Evolutionary conservation across 2,329 filamentous ascomycete genomes (phyloP).

Genomic region (Stylonectria norvegica): DNA sequence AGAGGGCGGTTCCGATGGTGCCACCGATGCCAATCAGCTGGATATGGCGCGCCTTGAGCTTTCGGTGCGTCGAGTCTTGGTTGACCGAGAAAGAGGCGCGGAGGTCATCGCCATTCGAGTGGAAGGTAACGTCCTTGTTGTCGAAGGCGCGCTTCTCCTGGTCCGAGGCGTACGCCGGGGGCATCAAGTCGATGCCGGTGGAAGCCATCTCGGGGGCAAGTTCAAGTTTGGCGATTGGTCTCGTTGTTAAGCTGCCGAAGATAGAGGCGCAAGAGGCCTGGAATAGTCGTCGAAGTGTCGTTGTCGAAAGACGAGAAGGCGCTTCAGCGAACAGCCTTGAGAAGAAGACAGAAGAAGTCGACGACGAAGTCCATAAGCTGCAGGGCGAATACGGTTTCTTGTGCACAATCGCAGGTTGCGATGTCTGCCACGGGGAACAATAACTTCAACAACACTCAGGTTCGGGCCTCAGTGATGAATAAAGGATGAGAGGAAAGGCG

Average conservation of each 20-base stretch:
- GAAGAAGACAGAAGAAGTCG: conserved; percentile 25
- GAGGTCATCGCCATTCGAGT: conserved; percentile 1
- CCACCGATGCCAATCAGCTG: conserved; percentile 62
- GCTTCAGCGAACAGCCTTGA: conserved; percentile 24
- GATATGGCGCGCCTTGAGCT: conserved; percentile 54
- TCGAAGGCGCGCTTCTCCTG: conserved; percentile 17
- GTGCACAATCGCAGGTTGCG: not conserved
- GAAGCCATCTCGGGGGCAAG: conserved; percentile 18
- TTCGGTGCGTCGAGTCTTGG: conserved; percentile 42
- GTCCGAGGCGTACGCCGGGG: conserved; percentile 23
- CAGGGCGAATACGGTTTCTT: not conserved
- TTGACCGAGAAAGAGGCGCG: not conserved
- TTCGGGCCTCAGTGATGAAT: conserved; percentile 1
- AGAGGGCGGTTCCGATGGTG: conserved; percentile 61
- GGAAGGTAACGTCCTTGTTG: conserved; percentile 3
- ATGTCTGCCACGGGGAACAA: not conserved
- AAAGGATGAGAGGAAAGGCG: not conserved
- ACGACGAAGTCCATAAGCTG: conserved; percentile 25
- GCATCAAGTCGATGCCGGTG: conserved; percentile 17
- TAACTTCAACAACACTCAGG: not conserved
- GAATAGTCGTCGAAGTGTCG: not conserved
- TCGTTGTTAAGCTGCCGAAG: not conserved
- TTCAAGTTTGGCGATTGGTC: not conserved
- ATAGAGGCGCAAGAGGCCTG: not conserved
- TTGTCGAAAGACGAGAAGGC: no score